Base-by-base conservation (phyloP, 208 protist genomes). In the Acanthamoeba divionensis region DNA sequence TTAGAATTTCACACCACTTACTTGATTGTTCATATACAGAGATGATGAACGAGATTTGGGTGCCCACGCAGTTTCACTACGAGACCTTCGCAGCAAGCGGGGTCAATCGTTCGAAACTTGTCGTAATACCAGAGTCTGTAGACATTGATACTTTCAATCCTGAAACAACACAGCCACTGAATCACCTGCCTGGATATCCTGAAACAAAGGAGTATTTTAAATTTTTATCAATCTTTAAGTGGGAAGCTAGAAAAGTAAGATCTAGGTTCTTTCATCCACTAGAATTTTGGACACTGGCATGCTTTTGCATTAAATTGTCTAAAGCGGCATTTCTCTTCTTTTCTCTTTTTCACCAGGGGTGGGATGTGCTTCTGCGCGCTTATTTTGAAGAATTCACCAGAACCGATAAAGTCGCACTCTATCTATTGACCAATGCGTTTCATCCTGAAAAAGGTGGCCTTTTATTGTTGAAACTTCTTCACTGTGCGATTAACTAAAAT, bases 221-320 rank as follows among this genome's bases (percentile, higher is more conserved):
- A 54, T 94, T 94, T 44, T 54, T 94, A 26, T 86, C 60, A 13
- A 65, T 93, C 21, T 92, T 93, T 91, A 94, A 94, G 66, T 93
- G 90, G 92, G 92, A 94, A 79, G 10, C n/a, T 1, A 79, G 92
- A 9, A 94, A 94, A 55, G 65, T n/a, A 60, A 73, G 24, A 18
- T 24, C n/a, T 52, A 52, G 18, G 31, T 52, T 60, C 18, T n/a
- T 73, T 15, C 41, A 52, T 73, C 41, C 41, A n/a, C n/a, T 60
- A 18, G 52, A 60, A n/a, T 60, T n/a, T n/a, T 18, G 52, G 52
- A 24, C n/a, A n/a, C 52, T n/a, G 52, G 52, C 18, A 24, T 60
- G 18, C 52, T 60, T 60, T 60, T 60, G 18, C n/a, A 60, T 60
- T 60, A 24, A 24, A 24, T 60, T 60, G n/a, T n/a, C n/a, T n/a